These are phyloP conservation scores for Liquidambar formosana DNA, from an alignment of 164 flowering plant species.

Conservation along the genomic window DNA sequence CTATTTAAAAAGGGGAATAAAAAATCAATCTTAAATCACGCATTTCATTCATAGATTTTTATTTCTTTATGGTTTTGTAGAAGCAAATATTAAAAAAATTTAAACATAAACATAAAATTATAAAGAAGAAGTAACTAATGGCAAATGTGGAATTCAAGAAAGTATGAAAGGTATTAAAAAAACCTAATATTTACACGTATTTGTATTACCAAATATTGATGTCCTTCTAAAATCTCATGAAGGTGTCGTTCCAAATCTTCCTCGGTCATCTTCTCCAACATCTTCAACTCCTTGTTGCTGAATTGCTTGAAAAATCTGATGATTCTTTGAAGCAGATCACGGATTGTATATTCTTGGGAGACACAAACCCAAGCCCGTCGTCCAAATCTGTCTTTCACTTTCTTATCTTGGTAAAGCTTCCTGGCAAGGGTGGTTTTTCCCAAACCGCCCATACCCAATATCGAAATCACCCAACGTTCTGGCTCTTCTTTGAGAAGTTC, in stretches of 20 bases:
- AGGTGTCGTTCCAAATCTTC: not conserved
- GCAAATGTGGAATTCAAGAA: too few relatives aligned
- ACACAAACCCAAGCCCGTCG: conserved; percentile 18
- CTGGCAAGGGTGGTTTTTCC: conserved; percentile 26
- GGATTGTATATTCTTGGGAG: conserved; percentile 1
- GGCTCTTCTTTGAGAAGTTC: not conserved
- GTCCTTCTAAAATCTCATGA: not conserved
- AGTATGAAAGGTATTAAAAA: too few relatives aligned
- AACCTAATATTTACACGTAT: too few relatives aligned
- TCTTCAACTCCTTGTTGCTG: conserved; percentile 1
- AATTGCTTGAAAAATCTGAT: too few relatives aligned
- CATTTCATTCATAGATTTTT: too few relatives aligned
- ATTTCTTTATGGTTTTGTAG: too few relatives aligned
- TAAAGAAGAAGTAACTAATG: too few relatives aligned
- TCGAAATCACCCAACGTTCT: conserved; percentile 1
- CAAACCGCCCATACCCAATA: conserved; percentile 23
- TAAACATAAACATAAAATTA: too few relatives aligned
- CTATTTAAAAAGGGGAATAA: too few relatives aligned
- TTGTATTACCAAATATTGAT: conserved; percentile 16
- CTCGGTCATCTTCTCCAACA: too few relatives aligned
- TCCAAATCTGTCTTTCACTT: not conserved
- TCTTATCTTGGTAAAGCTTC: conserved; percentile 3
- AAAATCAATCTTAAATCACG: too few relatives aligned
- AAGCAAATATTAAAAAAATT: too few relatives aligned
- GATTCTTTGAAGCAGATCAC: not conserved